A percentile compares a stretch with the other conserved stretches of the same genome.
Conservation (phyloP, 306 rosid genomes). For the Acmispon strigosus region DNA sequence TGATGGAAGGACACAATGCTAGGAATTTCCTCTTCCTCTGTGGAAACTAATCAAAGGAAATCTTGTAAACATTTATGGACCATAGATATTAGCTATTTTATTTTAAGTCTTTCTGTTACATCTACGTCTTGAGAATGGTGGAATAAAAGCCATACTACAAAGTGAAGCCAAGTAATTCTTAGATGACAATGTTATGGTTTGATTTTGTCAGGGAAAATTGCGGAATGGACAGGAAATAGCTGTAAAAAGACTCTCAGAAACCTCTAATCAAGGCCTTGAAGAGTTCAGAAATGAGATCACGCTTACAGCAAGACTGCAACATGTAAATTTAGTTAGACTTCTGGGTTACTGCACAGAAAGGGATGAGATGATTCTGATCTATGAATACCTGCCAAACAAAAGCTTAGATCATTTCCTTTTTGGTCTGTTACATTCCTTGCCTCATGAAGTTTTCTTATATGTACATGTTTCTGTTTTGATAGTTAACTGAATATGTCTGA, state of each 20-base stretch:
- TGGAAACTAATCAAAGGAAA: background rate
- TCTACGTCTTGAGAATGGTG: background rate
- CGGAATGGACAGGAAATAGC: conserved; percentile 39
- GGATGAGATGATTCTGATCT: conserved; percentile 44
- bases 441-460: background rate
- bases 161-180: background rate
- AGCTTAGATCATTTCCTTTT: conserved; percentile 49
- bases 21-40: background rate
- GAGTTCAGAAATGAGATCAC: conserved; percentile 40
- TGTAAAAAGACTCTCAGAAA: conserved; percentile 44
- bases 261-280: conserved; percentile 45
- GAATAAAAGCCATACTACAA: background rate
- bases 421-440: conserved; percentile 23
- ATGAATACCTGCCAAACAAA: conserved; percentile 46
- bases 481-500: background rate
- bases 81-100: background rate
- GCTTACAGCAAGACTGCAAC: conserved; percentile 45
- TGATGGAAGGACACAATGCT: background rate
- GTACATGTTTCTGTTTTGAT: background rate
- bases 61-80: background rate
- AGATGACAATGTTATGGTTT: background rate
- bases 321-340: conserved; percentile 50
- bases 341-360: conserved; percentile 39
- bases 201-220: conserved; percentile 37
- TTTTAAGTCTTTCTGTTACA: background rate